Conservation (phyloP, 495 filamentous ascomycete species). For the Aspergillus carlsbadensis region DNA sequence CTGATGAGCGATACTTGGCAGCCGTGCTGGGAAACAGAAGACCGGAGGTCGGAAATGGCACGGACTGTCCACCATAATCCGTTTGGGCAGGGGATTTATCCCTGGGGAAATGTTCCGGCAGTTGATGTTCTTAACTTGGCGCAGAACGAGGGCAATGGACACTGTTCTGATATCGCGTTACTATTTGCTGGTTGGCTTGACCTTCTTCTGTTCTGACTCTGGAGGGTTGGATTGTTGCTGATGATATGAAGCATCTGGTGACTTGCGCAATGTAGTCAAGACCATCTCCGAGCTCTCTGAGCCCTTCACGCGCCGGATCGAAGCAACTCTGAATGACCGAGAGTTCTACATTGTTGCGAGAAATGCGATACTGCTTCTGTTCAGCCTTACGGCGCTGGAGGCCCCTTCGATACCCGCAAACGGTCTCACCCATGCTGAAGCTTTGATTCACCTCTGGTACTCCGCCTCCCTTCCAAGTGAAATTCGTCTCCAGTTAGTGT, state of each 20-base stretch:
- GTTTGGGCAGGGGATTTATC: not conserved
- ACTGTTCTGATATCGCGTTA: not conserved
- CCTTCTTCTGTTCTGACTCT: too few relatives aligned
- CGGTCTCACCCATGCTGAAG: too few relatives aligned
- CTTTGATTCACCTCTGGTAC: not conserved
- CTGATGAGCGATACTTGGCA: not conserved
- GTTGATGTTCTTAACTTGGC: not conserved
- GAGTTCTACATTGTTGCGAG: not conserved
- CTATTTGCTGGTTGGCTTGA: not conserved
- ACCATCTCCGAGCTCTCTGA: not conserved
- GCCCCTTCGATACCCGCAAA: too few relatives aligned
- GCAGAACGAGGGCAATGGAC: not conserved
- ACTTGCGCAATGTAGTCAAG: not conserved
- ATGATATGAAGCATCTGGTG: not conserved
- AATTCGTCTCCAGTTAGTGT: not conserved
- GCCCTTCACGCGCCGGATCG: not conserved
- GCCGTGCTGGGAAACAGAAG: not conserved
- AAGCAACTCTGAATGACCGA: not conserved
- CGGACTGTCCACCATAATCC: too few relatives aligned
- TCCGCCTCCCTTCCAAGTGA: not conserved
- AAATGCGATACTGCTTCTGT: not conserved
- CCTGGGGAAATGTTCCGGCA: not conserved
- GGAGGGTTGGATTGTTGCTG: too few relatives aligned
- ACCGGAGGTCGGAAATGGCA: not conserved
- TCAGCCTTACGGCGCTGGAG: too few relatives aligned